Conservation (phyloP, 2,329 filamentous ascomycete species). For the Monosporascus sp. region DNA sequence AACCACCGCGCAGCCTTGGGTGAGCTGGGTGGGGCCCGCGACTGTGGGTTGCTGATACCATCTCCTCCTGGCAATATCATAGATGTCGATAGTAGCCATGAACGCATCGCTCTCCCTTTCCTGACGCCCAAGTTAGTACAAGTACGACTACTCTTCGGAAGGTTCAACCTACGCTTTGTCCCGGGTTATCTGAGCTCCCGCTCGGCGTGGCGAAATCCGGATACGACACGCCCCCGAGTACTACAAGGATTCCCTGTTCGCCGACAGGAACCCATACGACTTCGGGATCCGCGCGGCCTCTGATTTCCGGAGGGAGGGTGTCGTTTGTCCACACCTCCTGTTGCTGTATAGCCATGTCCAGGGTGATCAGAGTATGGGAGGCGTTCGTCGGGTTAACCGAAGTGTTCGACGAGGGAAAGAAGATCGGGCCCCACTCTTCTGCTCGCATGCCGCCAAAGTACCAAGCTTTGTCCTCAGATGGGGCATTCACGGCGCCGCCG, state of each 20-base stretch:
- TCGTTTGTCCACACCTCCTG: slow-evolving; percentile 51
- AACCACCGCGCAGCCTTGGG: slow-evolving; percentile 69
- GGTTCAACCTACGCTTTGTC: slow-evolving; percentile 34
- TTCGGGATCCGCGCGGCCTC: slow-evolving; percentile 57
- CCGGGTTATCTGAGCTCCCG: slow-evolving; percentile 25
- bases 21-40: slow-evolving; percentile 48
- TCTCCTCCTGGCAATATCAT: slow-evolving; percentile 62
- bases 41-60: slow-evolving; percentile 68
- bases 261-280: slow-evolving; percentile 76
- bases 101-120: slow-evolving; percentile 63
- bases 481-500: slow-evolving; percentile 58
- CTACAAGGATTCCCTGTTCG: slow-evolving; percentile 68
- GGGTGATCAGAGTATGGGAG: slow-evolving; percentile 53
- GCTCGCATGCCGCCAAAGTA: slow-evolving; percentile 63
- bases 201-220: slow-evolving; percentile 40
- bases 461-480: slow-evolving; percentile 66
- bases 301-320: slow-evolving; percentile 58
- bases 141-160: not conserved
- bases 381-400: slow-evolving; percentile 36
- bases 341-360: slow-evolving; percentile 52
- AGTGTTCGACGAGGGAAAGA: slow-evolving; percentile 25
- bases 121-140: slow-evolving; percentile 31
- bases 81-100: slow-evolving; percentile 68
- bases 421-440: slow-evolving; percentile 44
- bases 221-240: slow-evolving; percentile 67